A percentile compares a stretch with the other conserved stretches of the same genome.
Conservation (phyloP, 2,329 filamentous ascomycete genomes). For the Arachnomyces sp. region DNA sequence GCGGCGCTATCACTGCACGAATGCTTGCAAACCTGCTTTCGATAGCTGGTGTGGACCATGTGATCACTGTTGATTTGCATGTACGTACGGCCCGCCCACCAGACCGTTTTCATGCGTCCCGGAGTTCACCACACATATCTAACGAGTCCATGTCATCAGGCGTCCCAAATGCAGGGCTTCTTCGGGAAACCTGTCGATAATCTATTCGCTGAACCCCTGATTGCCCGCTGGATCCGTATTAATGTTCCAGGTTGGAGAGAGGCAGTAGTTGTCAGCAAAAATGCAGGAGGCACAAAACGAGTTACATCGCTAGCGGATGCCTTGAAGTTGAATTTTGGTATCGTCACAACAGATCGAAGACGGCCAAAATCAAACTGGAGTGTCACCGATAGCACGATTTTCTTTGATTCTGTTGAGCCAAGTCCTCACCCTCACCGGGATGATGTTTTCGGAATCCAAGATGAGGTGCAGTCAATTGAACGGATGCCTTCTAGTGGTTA, state of each 20-base stretch:
- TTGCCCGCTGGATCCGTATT: constrained; percentile 88
- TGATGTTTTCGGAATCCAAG: no score
- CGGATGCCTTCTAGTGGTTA: constrained; percentile 22
- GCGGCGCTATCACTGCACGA: constrained; percentile 89
- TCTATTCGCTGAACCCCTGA: constrained; percentile 87
- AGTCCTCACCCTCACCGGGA: constrained; percentile 11
- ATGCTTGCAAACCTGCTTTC: constrained; percentile 94
- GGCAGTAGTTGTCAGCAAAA: constrained; percentile 95
- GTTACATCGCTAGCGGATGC: constrained; percentile 94
- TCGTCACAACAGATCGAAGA: constrained; percentile 61
- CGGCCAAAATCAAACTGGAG: constrained; percentile 43
- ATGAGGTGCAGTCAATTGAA: constrained; percentile 15
- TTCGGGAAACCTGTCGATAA: constrained; percentile 98
- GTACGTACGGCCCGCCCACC: constrained; percentile 34
- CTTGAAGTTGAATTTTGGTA: constrained; percentile 93
- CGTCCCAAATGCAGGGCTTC: constrained; percentile 98
- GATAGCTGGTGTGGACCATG: constrained; percentile 91
- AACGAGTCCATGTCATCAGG: constrained; percentile 30
- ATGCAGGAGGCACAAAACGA: constrained; percentile 91
- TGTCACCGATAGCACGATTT: constrained; percentile 73
- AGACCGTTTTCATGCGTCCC: not conserved
- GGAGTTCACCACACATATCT: not conserved
- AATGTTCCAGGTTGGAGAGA: constrained; percentile 81
- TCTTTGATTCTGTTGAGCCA: constrained; percentile 55
- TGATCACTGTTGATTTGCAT: constrained; percentile 95